Base-by-base conservation (phyloP, 2,329 filamentous ascomycete genomes). In the Daldinia sp. region DNA sequence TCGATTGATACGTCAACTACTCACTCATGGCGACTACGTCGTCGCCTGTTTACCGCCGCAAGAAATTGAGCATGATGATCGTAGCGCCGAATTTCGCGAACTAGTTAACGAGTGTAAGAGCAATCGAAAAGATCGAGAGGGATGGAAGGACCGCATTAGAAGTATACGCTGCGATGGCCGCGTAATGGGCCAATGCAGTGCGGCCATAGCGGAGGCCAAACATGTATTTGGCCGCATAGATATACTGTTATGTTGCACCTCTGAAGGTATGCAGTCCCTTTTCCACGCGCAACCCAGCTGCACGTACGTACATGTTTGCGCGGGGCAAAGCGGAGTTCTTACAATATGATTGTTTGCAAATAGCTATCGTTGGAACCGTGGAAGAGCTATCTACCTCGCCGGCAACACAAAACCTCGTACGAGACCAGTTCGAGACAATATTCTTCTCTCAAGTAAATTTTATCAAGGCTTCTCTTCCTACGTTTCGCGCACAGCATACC, bases 381-480 rank as follows among this genome's bases (percentile, higher is more conserved):
- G 95, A 98, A 78, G 95, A 99, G 77, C 82, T 97, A 23, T 89
- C 90, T 0, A 90, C 91, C 27, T 89, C 84, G 21, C 83, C 85
- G 3, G 85, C 88, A 41, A 93, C 92, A 1, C 85, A 90, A 69
- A 93, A 90, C 61, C 85, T 97, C 15, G 90, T 96, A 32, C 87
- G 91, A 64, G 92, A 96, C 73, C 94, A 97, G 76, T 97, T 98
- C 75, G 94, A 98, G 77, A 89, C 88, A 66, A 93, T 96, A 72
- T 98, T 96, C 82, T 98, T 98, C 77, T 93, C 92, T 0, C 93
- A 96, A 60, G 90, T 98, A 76, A 98, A 98, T 78, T 92, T 96
- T 75, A 96, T 98, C 80, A 96, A 95, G 76, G 91, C 94, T 11
- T 84, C 89, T 1, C 82, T 99, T 19, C 93, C 94, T 0, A 84